Evolutionary conservation across 2,329 filamentous ascomycete species (phyloP), one percentile per base, ranked within the genome.

Genomic region (Xylariales sp.): DNA sequence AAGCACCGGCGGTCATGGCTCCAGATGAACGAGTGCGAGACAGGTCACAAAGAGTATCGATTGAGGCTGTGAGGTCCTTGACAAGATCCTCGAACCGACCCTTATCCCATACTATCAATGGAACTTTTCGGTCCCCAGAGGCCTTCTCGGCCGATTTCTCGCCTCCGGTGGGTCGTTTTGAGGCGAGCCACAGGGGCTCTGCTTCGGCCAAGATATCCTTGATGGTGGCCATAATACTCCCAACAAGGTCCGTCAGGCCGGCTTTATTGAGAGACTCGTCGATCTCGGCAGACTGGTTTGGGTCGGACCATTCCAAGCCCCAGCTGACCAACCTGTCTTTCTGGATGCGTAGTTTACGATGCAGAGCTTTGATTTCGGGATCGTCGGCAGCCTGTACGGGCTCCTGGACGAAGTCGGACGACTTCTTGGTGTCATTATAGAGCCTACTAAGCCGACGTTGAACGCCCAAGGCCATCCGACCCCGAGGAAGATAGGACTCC

Each of bases 291-390:
- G 89, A 85, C 75, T 90, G 86, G 71, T 84, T 86, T 16, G 90
- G 89, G 77, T 94, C 91, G 64, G 89, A 92, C 92, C 92, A 95
- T 78, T 93, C 91, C 60, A 93, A 82, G 0, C 92, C 92, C 92
- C 92, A 95, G 68, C 89, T 91, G 66, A 93, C 89, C 54, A 94
- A 83, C 16, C 92, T 86, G 80, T 94, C 91, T 78, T 93, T 93
- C 75, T 94, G 92, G 72, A 94, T 93, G 70, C 91, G 87, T 71
- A 93, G 87, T 78, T 93, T 93, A 70, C 91, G 89, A 77, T 94
- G 90, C 39, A 94, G 82, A 16, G 87, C 85, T 75, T 90, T 89
- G 76, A 92, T 87, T 71, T 93, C 91, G 30, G 91, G 91, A 76
- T 90, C 85, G 75, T 90, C 83, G 74, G 86, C 81, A 76, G 88